A percentile compares a stretch with the other conserved stretches of the same genome.
Conservation (phyloP, 2,329 filamentous ascomycete species). For the Diaporthe vaccinii region DNA sequence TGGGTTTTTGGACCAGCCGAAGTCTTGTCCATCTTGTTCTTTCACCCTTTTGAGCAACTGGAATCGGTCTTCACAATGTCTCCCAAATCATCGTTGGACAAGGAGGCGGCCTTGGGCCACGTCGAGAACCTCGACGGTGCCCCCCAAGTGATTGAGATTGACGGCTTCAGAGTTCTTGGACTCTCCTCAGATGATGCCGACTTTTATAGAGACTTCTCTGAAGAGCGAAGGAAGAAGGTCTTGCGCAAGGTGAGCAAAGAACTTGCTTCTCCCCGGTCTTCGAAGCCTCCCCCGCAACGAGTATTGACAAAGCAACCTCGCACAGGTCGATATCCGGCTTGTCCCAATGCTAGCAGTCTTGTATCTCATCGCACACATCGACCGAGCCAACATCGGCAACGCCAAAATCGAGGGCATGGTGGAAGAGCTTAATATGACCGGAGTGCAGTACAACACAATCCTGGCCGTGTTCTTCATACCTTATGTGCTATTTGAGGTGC, state of each 20-base stretch:
- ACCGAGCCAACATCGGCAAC: constrained; percentile 46
- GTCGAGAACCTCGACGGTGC: constrained; percentile 39
- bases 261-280: background rate
- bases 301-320: background rate
- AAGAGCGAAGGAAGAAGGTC: constrained; percentile 45
- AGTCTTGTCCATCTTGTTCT: background rate
- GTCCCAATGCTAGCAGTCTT: constrained; percentile 45
- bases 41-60: background rate
- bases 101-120: constrained; percentile 28
- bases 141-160: constrained; percentile 46
- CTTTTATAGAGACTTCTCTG: constrained; percentile 48
- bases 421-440: constrained; percentile 43
- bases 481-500: constrained; percentile 72
- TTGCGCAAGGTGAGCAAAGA: constrained; percentile 43
- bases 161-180: constrained; percentile 49
- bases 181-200: constrained; percentile 48
- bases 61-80: background rate
- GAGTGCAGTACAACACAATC: constrained; percentile 43
- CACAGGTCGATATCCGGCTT: constrained; percentile 43
- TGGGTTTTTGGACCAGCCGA: background rate
- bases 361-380: constrained; percentile 45
- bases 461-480: constrained; percentile 68
- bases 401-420: constrained; percentile 46
- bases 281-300: background rate
- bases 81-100: constrained; percentile 13